These are phyloP conservation scores for Aureobasidium mangrovei DNA, from an alignment of 2,329 filamentous ascomycete species.

Conservation along the genomic window DNA sequence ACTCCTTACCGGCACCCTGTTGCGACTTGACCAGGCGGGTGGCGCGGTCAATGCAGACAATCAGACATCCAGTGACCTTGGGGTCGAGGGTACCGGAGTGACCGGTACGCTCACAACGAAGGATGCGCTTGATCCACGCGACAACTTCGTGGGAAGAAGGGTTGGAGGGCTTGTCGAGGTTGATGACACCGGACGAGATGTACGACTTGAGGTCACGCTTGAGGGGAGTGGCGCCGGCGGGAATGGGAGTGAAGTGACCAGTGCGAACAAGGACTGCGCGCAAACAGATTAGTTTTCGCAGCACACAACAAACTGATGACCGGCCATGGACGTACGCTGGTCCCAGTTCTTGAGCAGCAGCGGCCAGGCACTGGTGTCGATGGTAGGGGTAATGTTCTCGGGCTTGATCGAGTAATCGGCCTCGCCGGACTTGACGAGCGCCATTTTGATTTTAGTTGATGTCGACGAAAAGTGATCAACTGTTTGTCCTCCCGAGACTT, in stretches of 20 bases:
- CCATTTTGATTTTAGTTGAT: slow-evolving; percentile 10
- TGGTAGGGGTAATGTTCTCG: slow-evolving; percentile 64
- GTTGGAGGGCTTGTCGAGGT: slow-evolving; percentile 95
- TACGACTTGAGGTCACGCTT: slow-evolving; percentile 96
- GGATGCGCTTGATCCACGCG: slow-evolving; percentile 96
- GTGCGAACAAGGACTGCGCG: slow-evolving; percentile 76
- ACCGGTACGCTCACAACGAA: slow-evolving; percentile 91
- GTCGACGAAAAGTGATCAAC: slow-evolving; percentile 10
- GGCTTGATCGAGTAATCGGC: slow-evolving; percentile 87
- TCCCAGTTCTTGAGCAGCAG: slow-evolving; percentile 94
- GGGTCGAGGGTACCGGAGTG: slow-evolving; percentile 97
- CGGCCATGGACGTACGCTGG: slow-evolving; percentile 56
- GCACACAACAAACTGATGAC: not conserved
- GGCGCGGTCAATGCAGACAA: slow-evolving; percentile 91
- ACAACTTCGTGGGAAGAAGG: slow-evolving; percentile 98
- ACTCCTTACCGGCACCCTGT: slow-evolving; percentile 98
- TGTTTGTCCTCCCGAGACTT: slow-evolving; percentile 9
- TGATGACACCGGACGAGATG: slow-evolving; percentile 95
- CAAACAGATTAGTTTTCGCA: slow-evolving; percentile 14
- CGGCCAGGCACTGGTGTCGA: slow-evolving; percentile 87
- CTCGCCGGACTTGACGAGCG: slow-evolving; percentile 36
- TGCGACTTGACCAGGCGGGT: slow-evolving; percentile 98
- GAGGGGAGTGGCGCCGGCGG: slow-evolving; percentile 80
- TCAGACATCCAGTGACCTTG: slow-evolving; percentile 93
- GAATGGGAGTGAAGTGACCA: slow-evolving; percentile 94